Conservation (phyloP, 345 rosid genomes). For the Populus nigra region DNA sequence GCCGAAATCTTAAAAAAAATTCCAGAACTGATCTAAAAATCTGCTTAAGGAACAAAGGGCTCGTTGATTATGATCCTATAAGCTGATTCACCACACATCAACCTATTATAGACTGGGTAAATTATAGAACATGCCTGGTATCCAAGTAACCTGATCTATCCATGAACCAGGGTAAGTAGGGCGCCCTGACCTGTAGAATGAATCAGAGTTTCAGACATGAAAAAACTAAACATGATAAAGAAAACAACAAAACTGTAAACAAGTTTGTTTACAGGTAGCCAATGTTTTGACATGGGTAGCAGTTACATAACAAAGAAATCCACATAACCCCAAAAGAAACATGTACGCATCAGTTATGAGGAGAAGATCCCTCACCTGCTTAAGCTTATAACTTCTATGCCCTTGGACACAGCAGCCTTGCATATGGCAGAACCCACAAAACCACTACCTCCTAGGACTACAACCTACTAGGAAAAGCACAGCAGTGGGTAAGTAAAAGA, state of each 20-base stretch:
- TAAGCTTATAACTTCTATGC: constrained; percentile 79
- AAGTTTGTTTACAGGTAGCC: background rate
- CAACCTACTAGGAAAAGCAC: constrained; percentile 54
- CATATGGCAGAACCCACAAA: constrained; percentile 94
- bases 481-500: constrained; percentile 11
- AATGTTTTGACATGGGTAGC: background rate
- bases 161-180: constrained; percentile 65
- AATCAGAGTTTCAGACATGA: constrained; percentile 9
- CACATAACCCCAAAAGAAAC: background rate
- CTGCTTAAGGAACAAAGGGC: too few species aligned
- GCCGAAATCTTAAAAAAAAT: background rate
- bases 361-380: constrained; percentile 56
- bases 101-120: constrained; percentile 4
- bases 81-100: background rate
- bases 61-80: too few species aligned
- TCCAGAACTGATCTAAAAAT: too few species aligned
- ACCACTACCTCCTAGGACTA: constrained; percentile 86
- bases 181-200: constrained; percentile 69
- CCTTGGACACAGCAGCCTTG: constrained; percentile 81
- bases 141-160: constrained; percentile 92
- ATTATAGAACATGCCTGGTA: constrained; percentile 51
- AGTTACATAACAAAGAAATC: background rate
- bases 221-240: background rate
- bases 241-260: background rate
- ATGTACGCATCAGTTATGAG: constrained; percentile 10